Base-by-base conservation (phyloP, 345 rosid species). In the Microcos paniculata region DNA sequence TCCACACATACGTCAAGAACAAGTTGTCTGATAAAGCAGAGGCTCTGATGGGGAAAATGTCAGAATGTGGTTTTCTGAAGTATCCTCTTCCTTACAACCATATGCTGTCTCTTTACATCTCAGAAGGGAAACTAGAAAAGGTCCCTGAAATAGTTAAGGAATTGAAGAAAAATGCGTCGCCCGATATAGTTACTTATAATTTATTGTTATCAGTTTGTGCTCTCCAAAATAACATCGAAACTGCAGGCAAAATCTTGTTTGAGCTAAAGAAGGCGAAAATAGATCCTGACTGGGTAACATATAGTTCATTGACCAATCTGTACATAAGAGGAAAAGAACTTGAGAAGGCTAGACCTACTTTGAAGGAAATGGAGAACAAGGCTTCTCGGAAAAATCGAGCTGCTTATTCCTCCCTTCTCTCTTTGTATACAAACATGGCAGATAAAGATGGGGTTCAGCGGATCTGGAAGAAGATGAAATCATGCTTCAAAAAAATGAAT, bases 361-460 rank as follows among this genome's bases (percentile, higher is more conserved):
- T 96, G 78, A 90, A 87, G 77, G 97, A 93, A 82, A 92, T 90
- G 98, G 98, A 96, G 86, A 96, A 93, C 45, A 74, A 73, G 82
- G 89, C 90, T 65, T 84, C 91, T 6, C 84, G 77, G 64, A 90
- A 86, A 53, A 87, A 81, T 73, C 83, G 95, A 45, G 80, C 74
- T 30, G 89, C 87, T 35, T 94, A 82, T 79, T 87, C 91, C 16
- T 94, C 97, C 46, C 92, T 94, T 8, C 82, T 96, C 43, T 92
- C 93, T 80, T 85, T 96, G 82, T 81, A 90, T 57, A 81, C 91
- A 4, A 90, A 83, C 77, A 85, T 92, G 81, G 88, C 85, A 2
- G 85, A 90, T 45, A 88, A 83, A 72, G 89, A 84, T 65, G 96
- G 85, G 62, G 85, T 91, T 62, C 76, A 69, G 40, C 81, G 87